Evolutionary conservation across 139 green algal genomes (phyloP), one percentile per base, ranked within the genome.

Genomic region (Spirogloea muscicola): DNA sequence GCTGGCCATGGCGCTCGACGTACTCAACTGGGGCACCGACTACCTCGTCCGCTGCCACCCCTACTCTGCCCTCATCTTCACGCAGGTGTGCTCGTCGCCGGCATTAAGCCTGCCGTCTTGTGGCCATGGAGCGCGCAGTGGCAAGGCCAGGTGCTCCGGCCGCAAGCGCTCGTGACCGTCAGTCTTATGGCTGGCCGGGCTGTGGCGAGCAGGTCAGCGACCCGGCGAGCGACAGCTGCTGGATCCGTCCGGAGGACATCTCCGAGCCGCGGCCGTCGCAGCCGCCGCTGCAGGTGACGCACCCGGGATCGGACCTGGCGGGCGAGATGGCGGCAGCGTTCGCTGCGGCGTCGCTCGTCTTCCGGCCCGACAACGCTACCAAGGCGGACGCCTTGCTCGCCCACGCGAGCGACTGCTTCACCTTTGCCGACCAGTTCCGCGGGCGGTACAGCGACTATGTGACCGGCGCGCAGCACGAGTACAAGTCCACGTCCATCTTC

Each of bases 21-120:
- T 67, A 34, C 75, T 94, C 34, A 66, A 79, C 18, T 93, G 87
- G 87, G 88, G 82, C 4, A 55, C 81, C 6, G 87, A 93, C 65
- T 93, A 90, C 72, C 69, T 93, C 40, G 67, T 89, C 18, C 88
- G 25, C 21, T 34, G 42, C 18, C 33, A 13, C 25, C 46, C 21
- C 46, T 72, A 77, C 70, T 13, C 81, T 25, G 75, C 83, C 38
- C 34, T 71, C 18, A 84, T 87, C 21, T 86, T 84, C 13, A 82
- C 81, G 18, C 84, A 89, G 81, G 85, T 89, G 5, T 2, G 74
- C 43, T 51, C 43, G 10, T 13, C 43, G 10, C 43, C 43, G 10
- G 10, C 43, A 10, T 13, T 13, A 10, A 10, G 13, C 43, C 43
- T 13, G 10, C 43, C 43, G 10, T 13, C 43, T 13, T 51, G 10